Evolutionary conservation across 164 flowering plant species (phyloP), one percentile per base, ranked within the genome.

Genomic region (Vitis vinifera): DNA sequence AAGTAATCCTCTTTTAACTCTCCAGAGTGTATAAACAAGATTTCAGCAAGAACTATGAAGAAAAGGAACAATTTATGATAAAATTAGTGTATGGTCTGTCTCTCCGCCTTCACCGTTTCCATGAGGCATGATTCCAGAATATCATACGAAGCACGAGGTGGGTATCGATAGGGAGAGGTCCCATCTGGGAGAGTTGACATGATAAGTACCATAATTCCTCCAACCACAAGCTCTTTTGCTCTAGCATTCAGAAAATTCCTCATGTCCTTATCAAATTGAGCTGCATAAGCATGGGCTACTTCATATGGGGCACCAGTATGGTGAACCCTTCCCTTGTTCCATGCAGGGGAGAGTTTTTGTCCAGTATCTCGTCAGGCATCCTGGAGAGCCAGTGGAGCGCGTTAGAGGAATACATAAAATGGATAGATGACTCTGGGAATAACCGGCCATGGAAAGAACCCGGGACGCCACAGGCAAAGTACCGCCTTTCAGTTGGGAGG

Each of bases 301-400:
- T 23, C 64, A 10, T 61, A 31, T 3, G 64, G 13, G 5, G 64
- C 50, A 27, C 14, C 14, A 2, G 15, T 27, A 12, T 29, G 19
- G 64, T 29, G 64, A 12, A 61, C 14, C 16, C 44, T 61, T n/a
- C 64, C 64, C 48, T 11, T 23, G 44, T 61, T 61, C 64, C 64
- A 61, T 10, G 47, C 44, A 7, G 44, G 47, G 44, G 47, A 13
- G 80, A 77, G 37, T 51, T 51, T 13, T 55, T 12, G 30, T 77
- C 71, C 3, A 67, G 10, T 47, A 76, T 9, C 62, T 70, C 71
- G 13, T 66, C 65, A 1, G 84, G 81, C 10, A 70, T 29, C 30
- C 27, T 51, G 1, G 84, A 77, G 6, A 80, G 79, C 81, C 81
- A 80, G 9, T 78, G 84, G 9, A 78, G 67, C 10, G 84, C 52